Evolutionary conservation across 1,139 yeast species (phyloP), one percentile per base, ranked within the genome.

Genomic region (Hemisphaericaspora xylanilytica): DNA sequence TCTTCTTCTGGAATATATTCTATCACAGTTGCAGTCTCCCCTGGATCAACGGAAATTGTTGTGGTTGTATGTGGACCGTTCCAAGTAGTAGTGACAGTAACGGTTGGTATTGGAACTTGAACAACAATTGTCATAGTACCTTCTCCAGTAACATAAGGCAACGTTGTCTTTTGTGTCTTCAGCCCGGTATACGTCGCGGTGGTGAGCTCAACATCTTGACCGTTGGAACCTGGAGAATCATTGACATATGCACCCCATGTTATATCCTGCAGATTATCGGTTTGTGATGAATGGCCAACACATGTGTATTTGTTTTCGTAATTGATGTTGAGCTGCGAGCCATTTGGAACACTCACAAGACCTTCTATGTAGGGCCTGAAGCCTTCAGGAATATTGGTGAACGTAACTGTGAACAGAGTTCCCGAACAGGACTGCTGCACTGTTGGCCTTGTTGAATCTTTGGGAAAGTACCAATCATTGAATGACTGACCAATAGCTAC

Each of bases 321-420:
- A 5, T 2, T 14, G 2, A 21, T 5, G 9, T 18, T 7, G 6
- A 3, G 2, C n/a, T 13, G n/a, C 3, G 35, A 32, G 10, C 17
- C 34, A 11, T 38, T 34, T 5, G 40, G 29, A 15, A 43, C 32
- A 3, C 38, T 11, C 14, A 41, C 38, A 11, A 55, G 41, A 3
- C 47, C 48, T 40, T 53, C 61, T 30, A 63, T 41, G 41, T 50
- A 64, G 10, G 65, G 63, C 28, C 66, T 49, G 43, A 49, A 61
- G 3, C 67, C 69, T 3, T 62, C 59, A 2, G 69, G 67, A 24
- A 63, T 39, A 38, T 56, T 54, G 1, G 32, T 13, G 42, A 53
- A 63, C 7, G 39, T 36, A 3, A 58, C 44, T 1, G 36, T 30
- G 33, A 1, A 49, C 9, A 13, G 48, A 32, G 50, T 65, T 61